Conservation (phyloP, 2,329 filamentous ascomycete genomes). For the Ceratocystis albifundus region DNA sequence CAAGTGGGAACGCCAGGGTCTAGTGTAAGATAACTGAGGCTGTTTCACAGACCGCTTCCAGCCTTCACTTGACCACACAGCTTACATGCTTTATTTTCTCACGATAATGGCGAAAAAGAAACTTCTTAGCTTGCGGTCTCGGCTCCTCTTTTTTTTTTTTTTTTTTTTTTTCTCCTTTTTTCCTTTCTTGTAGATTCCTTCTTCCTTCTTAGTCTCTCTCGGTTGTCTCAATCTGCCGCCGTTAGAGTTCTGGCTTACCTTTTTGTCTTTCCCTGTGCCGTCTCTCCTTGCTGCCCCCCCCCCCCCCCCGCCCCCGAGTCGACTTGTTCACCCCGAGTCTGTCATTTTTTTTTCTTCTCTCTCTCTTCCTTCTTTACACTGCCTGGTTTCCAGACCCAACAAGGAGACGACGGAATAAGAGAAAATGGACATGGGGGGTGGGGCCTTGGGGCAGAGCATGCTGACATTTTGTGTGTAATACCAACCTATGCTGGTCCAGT, state of each 20-base stretch:
- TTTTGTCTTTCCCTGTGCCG: not conserved
- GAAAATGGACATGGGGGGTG: not conserved
- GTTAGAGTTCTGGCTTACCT: not conserved
- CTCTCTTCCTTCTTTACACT: not conserved
- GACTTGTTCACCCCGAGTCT: not conserved
- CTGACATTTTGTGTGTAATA: not conserved
- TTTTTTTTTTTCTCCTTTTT: not conserved
- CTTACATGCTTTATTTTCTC: no score
- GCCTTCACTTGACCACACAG: not conserved
- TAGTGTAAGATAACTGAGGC: slow-evolving; percentile 4
- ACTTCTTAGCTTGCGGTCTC: not conserved
- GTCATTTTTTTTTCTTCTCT: not conserved
- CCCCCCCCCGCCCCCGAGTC: no score
- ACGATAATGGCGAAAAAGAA: no score
- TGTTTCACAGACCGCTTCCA: slow-evolving; percentile 10
- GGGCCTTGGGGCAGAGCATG: not conserved
- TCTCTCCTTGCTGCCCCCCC: not conserved
- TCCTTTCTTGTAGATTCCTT: not conserved
- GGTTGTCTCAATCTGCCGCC: not conserved
- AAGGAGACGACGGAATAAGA: not conserved
- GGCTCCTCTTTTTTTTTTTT: not conserved
- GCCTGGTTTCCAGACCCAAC: not conserved
- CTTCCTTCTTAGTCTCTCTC: not conserved
- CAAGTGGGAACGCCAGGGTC: not conserved
- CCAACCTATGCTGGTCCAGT: not conserved